Conservation (phyloP, 352 stramenopile species). For the Pythium chondricola region DNA sequence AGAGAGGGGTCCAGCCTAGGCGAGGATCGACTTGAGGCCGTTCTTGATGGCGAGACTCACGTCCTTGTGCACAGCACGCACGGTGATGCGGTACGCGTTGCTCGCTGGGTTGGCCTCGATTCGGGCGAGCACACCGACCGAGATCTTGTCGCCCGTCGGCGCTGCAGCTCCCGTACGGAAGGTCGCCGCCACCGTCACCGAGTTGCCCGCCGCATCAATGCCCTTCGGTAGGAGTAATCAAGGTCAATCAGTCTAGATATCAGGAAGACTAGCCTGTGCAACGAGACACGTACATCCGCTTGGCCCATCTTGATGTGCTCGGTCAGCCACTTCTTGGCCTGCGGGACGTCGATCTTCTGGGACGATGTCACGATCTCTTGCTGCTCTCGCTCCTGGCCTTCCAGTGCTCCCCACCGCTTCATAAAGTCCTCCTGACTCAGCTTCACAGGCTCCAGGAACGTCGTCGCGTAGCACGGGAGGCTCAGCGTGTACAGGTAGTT, state of each 20-base stretch:
- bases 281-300: constrained; percentile 40
- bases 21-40: constrained; percentile 51
- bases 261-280: background rate
- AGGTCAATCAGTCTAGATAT: background rate
- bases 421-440: constrained; percentile 89
- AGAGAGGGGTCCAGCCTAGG: constrained; percentile 7
- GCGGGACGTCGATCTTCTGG: constrained; percentile 77
- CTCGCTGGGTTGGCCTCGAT: constrained; percentile 83
- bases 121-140: constrained; percentile 89
- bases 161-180: constrained; percentile 89
- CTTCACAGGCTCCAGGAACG: constrained; percentile 91
- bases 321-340: constrained; percentile 78
- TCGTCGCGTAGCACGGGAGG: constrained; percentile 86
- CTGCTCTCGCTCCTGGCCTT: constrained; percentile 88
- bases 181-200: constrained; percentile 86
- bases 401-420: constrained; percentile 89
- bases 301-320: constrained; percentile 88
- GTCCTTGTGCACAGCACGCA: constrained; percentile 89
- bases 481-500: constrained; percentile 65
- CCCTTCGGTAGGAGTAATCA: constrained; percentile 17
- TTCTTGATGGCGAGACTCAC: constrained; percentile 68
- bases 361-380: constrained; percentile 87
- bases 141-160: constrained; percentile 90
- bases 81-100: constrained; percentile 86
- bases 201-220: constrained; percentile 69